Evolutionary conservation across 257 asterid genomes (phyloP).

Genomic region (Leonotis leonurus): DNA sequence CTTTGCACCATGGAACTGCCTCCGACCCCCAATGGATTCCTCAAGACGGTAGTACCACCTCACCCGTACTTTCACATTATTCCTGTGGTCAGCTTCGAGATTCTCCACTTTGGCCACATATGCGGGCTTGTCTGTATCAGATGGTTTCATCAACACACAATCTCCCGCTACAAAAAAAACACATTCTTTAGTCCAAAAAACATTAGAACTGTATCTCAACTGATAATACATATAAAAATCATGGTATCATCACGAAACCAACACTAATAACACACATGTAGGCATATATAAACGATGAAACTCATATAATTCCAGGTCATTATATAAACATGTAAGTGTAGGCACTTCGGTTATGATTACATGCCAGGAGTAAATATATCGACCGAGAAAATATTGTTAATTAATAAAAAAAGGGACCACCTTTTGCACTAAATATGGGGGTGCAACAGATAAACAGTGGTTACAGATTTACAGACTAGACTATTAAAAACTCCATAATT

Average conservation of each 20-base stretch:
- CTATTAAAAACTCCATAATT: not conserved
- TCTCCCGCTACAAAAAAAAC: conserved; percentile 62
- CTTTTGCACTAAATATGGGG: not conserved
- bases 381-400: not conserved
- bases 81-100: conserved; percentile 68
- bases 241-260: not conserved
- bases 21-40: conserved; percentile 74
- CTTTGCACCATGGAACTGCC: conserved; percentile 91
- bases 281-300: not conserved
- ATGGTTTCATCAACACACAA: conserved; percentile 74
- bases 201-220: conserved; percentile 5
- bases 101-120: conserved; percentile 78
- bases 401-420: not conserved
- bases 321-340: not conserved
- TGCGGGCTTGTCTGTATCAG: conserved; percentile 63
- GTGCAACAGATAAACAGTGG: not conserved
- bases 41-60: conserved; percentile 84
- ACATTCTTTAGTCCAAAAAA: conserved; percentile 17
- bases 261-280: not conserved
- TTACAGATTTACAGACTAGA: not conserved
- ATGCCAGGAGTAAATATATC: not conserved
- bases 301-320: not conserved
- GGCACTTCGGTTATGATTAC: not conserved
- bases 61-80: conserved; percentile 62
- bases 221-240: not conserved